These are phyloP conservation scores for Ganoderma leucocontextum DNA, from an alignment of 1,284 basidiomycete genomes.

Conservation along the genomic window DNA sequence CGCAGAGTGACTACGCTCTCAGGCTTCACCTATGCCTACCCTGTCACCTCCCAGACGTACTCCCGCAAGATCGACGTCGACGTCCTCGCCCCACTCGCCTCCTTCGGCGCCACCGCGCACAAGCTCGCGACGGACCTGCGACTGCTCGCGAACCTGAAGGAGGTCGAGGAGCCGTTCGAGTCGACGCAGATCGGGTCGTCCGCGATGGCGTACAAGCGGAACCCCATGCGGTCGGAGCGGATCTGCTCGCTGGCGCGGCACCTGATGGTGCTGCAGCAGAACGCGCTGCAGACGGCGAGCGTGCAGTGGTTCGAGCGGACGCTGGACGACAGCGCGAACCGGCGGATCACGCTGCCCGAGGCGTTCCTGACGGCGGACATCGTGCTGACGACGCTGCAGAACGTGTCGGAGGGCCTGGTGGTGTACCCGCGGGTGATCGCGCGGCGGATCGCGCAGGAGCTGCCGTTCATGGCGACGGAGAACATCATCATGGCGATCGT, in stretches of 20 bases:
- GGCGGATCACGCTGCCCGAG: slow-evolving; percentile 95
- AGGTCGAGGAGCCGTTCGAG: slow-evolving; percentile 99
- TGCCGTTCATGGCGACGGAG: slow-evolving; percentile 99
- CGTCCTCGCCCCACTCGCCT: slow-evolving; percentile 89
- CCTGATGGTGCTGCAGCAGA: slow-evolving; percentile 93
- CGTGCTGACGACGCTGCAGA: slow-evolving; percentile 94
- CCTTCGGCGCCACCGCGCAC: slow-evolving; percentile 94
- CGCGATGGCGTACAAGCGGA: slow-evolving; percentile 99
- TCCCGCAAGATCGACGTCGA: slow-evolving; percentile 98
- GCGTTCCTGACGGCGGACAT: slow-evolving; percentile 98
- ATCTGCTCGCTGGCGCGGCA: slow-evolving; percentile 95
- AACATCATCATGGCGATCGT: slow-evolving; percentile 99
- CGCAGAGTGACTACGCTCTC: slow-evolving; percentile 88
- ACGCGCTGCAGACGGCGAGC: slow-evolving; percentile 90
- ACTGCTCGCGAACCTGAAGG: slow-evolving; percentile 94
- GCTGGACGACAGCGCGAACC: slow-evolving; percentile 96
- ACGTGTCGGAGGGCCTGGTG: slow-evolving; percentile 96
- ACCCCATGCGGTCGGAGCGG: slow-evolving; percentile 99
- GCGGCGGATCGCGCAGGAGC: slow-evolving; percentile 91
- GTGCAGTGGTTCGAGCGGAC: slow-evolving; percentile 98
- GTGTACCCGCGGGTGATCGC: slow-evolving; percentile 98
- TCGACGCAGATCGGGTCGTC: slow-evolving; percentile 98
- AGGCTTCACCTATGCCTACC: slow-evolving; percentile 95
- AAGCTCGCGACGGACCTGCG: slow-evolving; percentile 98
- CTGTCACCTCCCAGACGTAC: slow-evolving; percentile 98